Conservation (phyloP, 306 rosid species). For the Rubus idaeus region DNA sequence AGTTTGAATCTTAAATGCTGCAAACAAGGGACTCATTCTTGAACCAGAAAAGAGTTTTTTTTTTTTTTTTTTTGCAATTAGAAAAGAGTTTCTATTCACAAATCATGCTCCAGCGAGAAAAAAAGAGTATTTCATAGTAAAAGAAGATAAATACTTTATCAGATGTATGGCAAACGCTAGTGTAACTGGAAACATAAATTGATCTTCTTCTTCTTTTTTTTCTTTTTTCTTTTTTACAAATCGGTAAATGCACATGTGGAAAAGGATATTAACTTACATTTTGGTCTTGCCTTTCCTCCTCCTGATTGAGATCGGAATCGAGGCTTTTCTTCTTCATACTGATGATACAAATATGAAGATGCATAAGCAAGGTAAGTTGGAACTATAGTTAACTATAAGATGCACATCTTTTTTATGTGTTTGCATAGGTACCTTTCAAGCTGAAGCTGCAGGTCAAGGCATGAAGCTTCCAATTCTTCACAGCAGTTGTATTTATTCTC, state of each 20-base stretch:
- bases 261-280: slow-evolving; percentile 55
- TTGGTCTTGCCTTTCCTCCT: slow-evolving; percentile 58
- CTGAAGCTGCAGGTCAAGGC: slow-evolving; percentile 78
- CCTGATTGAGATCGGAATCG: slow-evolving; percentile 30
- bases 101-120: background rate
- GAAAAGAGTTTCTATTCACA: background rate
- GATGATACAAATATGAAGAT: slow-evolving; percentile 33
- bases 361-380: slow-evolving; percentile 7
- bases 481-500: slow-evolving; percentile 53
- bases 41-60: background rate
- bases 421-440: slow-evolving; percentile 60
- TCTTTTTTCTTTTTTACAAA: background rate
- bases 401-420: background rate
- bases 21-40: background rate
- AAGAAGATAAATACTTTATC: background rate
- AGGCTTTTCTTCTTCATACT: slow-evolving; percentile 45
- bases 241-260: background rate
- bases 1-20: background rate
- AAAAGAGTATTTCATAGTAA: background rate
- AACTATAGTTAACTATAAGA: background rate
- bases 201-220: background rate
- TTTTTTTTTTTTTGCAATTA: too few species aligned
- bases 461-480: slow-evolving; percentile 73
- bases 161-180: background rate
- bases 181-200: background rate